Percentiles rank a stretch among this genome's conserved stretches.
These are phyloP conservation scores for Neofusicoccum sp. DNA, from an alignment of 2,329 filamentous ascomycete genomes.

Conservation along the genomic window DNA sequence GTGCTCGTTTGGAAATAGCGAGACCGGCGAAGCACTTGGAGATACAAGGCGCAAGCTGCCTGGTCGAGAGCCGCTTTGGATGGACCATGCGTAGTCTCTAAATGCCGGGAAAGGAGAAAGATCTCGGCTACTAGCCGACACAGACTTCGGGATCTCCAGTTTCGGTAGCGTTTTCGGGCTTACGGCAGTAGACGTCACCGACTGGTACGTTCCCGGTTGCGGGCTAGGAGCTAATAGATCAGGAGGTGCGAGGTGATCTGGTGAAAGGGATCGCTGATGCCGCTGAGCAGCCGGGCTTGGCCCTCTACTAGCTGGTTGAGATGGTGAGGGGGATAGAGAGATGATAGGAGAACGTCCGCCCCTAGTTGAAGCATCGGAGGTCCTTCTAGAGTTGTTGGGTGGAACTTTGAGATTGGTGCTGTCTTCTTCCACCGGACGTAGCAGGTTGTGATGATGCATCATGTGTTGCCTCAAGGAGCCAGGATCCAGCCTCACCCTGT, in stretches of 20 bases:
- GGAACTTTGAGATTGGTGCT: slow-evolving; percentile 9
- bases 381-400: slow-evolving; percentile 3
- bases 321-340: slow-evolving; percentile 40
- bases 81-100: slow-evolving; percentile 52
- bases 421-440: slow-evolving; percentile 34
- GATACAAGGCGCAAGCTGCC: slow-evolving; percentile 59
- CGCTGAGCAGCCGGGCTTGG: slow-evolving; percentile 28
- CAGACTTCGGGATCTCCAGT: slow-evolving; percentile 39
- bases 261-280: slow-evolving; percentile 24
- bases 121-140: background rate
- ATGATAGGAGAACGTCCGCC: slow-evolving; percentile 35
- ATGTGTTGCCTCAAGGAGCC: slow-evolving; percentile 22
- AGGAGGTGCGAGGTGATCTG: slow-evolving; percentile 38
- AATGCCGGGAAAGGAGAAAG: slow-evolving; percentile 67
- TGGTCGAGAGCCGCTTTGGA: slow-evolving; percentile 44
- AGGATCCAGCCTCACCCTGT: slow-evolving; percentile 46
- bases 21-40: slow-evolving; percentile 46
- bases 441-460: slow-evolving; percentile 28
- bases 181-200: background rate
- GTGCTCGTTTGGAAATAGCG: slow-evolving; percentile 50
- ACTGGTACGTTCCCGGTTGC: background rate
- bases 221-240: slow-evolving; percentile 25
- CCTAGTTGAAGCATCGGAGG: slow-evolving; percentile 10
- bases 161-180: slow-evolving; percentile 38
- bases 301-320: slow-evolving; percentile 28